These are phyloP conservation scores for Herpotrichia juniperi DNA, from an alignment of 2,329 filamentous ascomycete genomes.

Conservation along the genomic window DNA sequence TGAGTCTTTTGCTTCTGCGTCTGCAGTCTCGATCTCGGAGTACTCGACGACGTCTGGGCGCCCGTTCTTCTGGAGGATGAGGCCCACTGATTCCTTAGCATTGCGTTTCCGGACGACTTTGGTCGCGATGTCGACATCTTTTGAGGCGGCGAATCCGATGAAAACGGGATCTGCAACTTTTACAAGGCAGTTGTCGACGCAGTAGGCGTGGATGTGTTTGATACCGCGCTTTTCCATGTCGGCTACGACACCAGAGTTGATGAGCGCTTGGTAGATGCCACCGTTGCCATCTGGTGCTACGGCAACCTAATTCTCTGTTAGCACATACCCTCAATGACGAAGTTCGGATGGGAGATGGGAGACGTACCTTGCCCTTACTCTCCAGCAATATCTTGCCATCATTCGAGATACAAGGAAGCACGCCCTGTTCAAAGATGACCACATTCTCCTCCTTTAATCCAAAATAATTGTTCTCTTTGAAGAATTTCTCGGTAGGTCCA, in stretches of 20 bases:
- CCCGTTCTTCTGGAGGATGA: conserved; percentile 94
- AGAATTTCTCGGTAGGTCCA: conserved; percentile 90
- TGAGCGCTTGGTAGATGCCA: conserved; percentile 90
- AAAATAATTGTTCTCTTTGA: conserved; percentile 88
- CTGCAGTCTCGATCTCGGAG: conserved; percentile 89
- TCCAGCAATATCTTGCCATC: conserved; percentile 97
- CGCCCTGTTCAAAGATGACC: conserved; percentile 93
- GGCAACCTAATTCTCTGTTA: conserved; percentile 66
- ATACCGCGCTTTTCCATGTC: conserved; percentile 91
- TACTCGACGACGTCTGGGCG: conserved; percentile 98
- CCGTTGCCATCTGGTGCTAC: conserved; percentile 98
- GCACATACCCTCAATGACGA: neutral
- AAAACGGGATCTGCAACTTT: conserved; percentile 97
- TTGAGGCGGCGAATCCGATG: conserved; percentile 87
- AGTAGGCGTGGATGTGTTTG: conserved; percentile 96
- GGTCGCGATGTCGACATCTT: conserved; percentile 92
- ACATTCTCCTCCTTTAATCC: conserved; percentile 86
- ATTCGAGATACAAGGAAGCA: conserved; percentile 95
- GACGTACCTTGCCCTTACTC: conserved; percentile 74
- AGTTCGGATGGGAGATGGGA: neutral
- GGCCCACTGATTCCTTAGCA: conserved; percentile 91
- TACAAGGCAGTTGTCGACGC: conserved; percentile 99
- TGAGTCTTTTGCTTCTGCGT: conserved; percentile 86
- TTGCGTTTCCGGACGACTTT: conserved; percentile 99
- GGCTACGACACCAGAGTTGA: conserved; percentile 77